A percentile compares a stretch with the other conserved stretches of the same genome.
These are phyloP conservation scores for Bryoerythrophyllum caledonicum DNA, from an alignment of 225 moss, liverwort and hornwort species.

Conservation along the genomic window DNA sequence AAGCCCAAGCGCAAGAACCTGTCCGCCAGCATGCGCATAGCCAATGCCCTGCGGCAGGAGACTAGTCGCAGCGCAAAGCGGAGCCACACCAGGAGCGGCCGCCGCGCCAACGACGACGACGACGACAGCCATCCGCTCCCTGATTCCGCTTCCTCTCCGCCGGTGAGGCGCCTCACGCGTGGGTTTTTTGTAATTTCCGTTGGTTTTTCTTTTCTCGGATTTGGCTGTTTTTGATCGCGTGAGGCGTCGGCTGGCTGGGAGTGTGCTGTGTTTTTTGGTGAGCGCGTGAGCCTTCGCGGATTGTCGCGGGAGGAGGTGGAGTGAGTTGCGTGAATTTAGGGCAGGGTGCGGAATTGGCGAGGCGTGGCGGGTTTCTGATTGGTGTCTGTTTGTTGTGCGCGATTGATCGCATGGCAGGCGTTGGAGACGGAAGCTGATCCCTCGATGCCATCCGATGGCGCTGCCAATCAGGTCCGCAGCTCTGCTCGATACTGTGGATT, in stretches of 20 bases:
- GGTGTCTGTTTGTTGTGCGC: conserved; percentile 14
- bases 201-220: conserved; percentile 2
- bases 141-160: conserved; percentile 35
- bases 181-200: conserved; percentile 1
- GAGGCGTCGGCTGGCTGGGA: background rate
- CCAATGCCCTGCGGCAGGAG: conserved; percentile 48
- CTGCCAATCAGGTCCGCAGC: conserved; percentile 56
- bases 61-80: conserved; percentile 31
- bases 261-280: conserved; percentile 5
- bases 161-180: conserved; percentile 32
- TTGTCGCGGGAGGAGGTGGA: background rate
- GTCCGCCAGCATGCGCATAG: conserved; percentile 41
- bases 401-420: conserved; percentile 41
- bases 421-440: conserved; percentile 57
- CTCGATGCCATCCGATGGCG: conserved; percentile 63
- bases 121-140: conserved; percentile 8
- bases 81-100: conserved; percentile 8
- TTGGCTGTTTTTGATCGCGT: background rate
- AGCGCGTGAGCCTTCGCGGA: background rate
- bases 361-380: conserved; percentile 26
- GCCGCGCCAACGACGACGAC: background rate
- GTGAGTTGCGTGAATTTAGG: conserved; percentile 39
- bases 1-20: conserved; percentile 48
- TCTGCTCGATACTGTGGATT: conserved; percentile 14
- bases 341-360: conserved; percentile 17